Conservation (phyloP, 1,284 basidiomycete genomes). For the Pseudozyma thailandica region DNA sequence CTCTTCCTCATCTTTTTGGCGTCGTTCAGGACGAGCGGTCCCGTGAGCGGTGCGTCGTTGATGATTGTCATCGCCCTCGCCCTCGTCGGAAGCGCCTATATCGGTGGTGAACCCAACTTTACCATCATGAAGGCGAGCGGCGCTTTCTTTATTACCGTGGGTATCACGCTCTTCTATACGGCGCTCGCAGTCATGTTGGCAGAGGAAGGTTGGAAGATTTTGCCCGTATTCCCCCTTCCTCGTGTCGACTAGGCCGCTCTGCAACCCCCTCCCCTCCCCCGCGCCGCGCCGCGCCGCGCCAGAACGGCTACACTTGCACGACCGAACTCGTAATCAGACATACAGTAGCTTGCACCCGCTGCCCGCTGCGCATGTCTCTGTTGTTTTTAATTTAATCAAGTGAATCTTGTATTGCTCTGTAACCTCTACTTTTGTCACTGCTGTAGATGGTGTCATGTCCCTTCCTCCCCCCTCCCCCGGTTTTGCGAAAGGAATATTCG, state of each 20-base stretch:
- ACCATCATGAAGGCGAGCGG: conserved; percentile 32
- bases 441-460: too few species aligned
- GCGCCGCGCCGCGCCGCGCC: too few species aligned
- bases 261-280: too few species aligned
- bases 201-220: conserved; percentile 47
- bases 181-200: conserved; percentile 42
- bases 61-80: conserved; percentile 45
- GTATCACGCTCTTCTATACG: conserved; percentile 41
- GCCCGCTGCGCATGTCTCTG: too few species aligned
- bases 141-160: conserved; percentile 49
- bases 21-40: conserved; percentile 37
- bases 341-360: too few species aligned
- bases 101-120: conserved; percentile 16
- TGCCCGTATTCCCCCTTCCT: conserved; percentile 53
- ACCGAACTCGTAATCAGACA: too few species aligned
- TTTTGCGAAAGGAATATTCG: too few species aligned
- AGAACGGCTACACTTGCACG: too few species aligned
- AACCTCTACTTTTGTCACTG: too few species aligned
- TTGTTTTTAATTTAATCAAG: too few species aligned
- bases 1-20: conserved; percentile 56
- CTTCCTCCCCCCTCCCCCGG: too few species aligned
- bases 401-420: too few species aligned
- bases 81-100: conserved; percentile 30
- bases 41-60: conserved; percentile 28
- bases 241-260: conserved; percentile 27